phyloP scores from a whole-genome alignment of 441 rosid genomes.

The Gossypium lobatum region DNA sequence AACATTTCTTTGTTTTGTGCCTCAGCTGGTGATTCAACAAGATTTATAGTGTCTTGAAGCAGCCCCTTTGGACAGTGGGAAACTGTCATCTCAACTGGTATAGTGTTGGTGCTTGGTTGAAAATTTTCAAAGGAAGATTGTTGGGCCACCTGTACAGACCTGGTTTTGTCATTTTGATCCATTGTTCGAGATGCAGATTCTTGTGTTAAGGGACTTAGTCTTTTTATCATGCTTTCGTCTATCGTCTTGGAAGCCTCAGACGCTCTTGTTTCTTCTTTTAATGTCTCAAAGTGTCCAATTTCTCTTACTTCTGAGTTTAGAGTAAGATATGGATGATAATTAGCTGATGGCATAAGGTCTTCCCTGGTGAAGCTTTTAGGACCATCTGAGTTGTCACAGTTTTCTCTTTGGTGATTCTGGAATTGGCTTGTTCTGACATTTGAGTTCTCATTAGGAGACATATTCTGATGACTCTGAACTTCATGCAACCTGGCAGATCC shows the following conservation, averaged over 20 bases:
- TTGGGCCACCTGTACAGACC: constrained; percentile 20
- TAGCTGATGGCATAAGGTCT: constrained; percentile 22
- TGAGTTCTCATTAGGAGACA: constrained; percentile 25
- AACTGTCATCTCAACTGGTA: constrained; percentile 21
- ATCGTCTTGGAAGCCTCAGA: constrained; percentile 20
- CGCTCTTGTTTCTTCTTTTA: constrained; percentile 28
- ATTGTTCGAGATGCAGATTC: constrained; percentile 25
- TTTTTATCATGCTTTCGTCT: constrained; percentile 19
- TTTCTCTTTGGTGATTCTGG: constrained; percentile 17
- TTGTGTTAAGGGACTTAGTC: constrained; percentile 20
- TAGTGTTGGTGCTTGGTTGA: constrained; percentile 26
- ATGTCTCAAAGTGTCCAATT: constrained; percentile 24
- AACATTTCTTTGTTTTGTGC: constrained; percentile 26
- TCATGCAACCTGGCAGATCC: constrained; percentile 33
- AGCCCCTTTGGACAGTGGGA: constrained; percentile 22
- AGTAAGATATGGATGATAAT: constrained; percentile 26
- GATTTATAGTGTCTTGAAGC: constrained; percentile 22
- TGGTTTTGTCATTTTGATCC: constrained; percentile 21
- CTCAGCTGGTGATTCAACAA: constrained; percentile 21
- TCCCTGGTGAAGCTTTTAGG: constrained; percentile 27
- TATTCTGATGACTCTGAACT: constrained; percentile 21
- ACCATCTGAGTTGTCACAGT: constrained; percentile 20
- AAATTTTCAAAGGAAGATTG: constrained; percentile 29
- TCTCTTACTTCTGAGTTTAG: constrained; percentile 22
- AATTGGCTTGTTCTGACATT: constrained; percentile 17